Base-by-base conservation (phyloP, 2,329 filamentous ascomycete species). In the Ophiocordyceps camponoti-rufipedis region DNA sequence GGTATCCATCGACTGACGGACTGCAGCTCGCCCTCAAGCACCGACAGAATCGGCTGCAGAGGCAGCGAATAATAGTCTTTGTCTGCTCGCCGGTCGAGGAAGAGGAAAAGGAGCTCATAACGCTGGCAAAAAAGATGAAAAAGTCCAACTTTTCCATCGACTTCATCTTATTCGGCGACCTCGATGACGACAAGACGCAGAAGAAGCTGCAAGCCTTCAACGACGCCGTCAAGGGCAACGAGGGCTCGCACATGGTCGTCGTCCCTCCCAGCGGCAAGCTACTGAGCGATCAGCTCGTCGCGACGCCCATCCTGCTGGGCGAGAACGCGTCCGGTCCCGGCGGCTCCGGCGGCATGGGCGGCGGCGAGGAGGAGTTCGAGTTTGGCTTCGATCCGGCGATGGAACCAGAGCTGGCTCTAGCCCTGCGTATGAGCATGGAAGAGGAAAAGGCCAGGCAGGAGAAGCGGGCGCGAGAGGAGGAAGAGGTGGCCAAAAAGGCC, bases 121-220 rank as follows among this genome's bases (percentile, higher is more conserved):
- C 85, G 59, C 74, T 98, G 29, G 88, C 91, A 41, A 94, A 91
- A 71, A 93, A 91, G 69, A 93, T 96, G 87, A 96, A 96, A 78
- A 98, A 98, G 75, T 83, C 82, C 64, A 89, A 85, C 58, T 85
- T 94, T 49, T 85, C 81, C 49, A 85, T 98, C 58, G 91, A 98
- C 63, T 89, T 98, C 58, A 76, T 98, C 49, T 78, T 89, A 42
- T 98, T 98, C 56, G 91, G 91, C 53, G 89, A 98, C 56, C 74
- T 94, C 45, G 85, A 91, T 53, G 85, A 88, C 54, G 85, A 94
- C 53, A 86, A 82, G 50, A 84, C 83, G 46, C 78, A 84, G 61
- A 89, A 91, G 67, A 96, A 96, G 69, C 78, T 98, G 45, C 80
- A 86, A 58, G 82, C 85, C 28, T 98, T 98, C 71, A 87, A 94